phyloP scores from a whole-genome alignment of 2,329 filamentous ascomycete genomes.

The Periconia digitata region DNA sequence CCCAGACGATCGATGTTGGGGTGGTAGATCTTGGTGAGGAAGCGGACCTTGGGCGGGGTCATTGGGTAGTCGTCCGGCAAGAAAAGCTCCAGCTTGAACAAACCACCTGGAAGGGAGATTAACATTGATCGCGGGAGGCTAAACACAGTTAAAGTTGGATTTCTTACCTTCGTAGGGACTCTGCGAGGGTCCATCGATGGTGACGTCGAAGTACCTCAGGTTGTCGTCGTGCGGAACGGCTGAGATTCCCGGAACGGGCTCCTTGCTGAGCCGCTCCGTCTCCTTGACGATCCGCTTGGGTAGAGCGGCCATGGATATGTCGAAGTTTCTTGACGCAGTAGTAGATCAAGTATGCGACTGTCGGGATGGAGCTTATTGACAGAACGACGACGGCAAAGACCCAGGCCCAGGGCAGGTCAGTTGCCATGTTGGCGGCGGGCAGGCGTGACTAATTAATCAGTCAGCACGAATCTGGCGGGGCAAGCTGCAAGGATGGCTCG shows the following conservation, averaged over 20 bases:
- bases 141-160: neutral
- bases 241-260: slow-evolving; percentile 97
- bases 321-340: neutral
- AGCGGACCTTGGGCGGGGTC: slow-evolving; percentile 97
- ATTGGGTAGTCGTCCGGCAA: slow-evolving; percentile 98
- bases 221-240: slow-evolving; percentile 96
- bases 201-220: slow-evolving; percentile 96
- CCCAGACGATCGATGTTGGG: slow-evolving; percentile 98
- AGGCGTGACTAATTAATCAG: neutral
- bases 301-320: slow-evolving; percentile 64
- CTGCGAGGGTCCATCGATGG: slow-evolving; percentile 86
- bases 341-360: neutral
- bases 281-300: slow-evolving; percentile 98
- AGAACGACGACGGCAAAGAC: neutral
- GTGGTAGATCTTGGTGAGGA: slow-evolving; percentile 98
- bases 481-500: neutral
- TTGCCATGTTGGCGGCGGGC: neutral
- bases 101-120: slow-evolving; percentile 58
- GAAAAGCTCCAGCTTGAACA: slow-evolving; percentile 97
- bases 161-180: slow-evolving; percentile 91
- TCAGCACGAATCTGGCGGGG: neutral
- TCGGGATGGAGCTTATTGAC: neutral
- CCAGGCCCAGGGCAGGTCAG: neutral
- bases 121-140: slow-evolving; percentile 3
- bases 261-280: slow-evolving; percentile 93